Evolutionary conservation across 768 basidiomycete genomes (phyloP), one percentile per base, ranked within the genome.

Genomic region (Naganishia vaughanmartiniae): DNA sequence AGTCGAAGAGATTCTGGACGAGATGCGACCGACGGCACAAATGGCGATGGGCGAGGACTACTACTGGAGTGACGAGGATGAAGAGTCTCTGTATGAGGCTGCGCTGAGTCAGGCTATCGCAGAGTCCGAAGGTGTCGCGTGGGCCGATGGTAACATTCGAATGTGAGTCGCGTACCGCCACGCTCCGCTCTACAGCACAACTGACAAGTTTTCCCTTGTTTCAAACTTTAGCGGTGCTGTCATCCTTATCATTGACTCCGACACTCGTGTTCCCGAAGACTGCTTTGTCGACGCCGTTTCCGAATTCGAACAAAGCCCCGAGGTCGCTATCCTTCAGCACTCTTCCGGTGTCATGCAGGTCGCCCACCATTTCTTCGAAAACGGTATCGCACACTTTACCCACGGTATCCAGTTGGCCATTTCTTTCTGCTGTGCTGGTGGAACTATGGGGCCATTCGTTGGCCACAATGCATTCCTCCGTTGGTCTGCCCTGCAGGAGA

Each of bases 201-300:
- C 14, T 42, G 7, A 15, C 15, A 42, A n/a, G 14, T 42, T 15
- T 42, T 15, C 42, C 15, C 17, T 9, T 2, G 17, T 42, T 15
- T 42, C 10, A 15, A 7, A 2, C 2, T 42, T 42, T 15, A 72
- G 80, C 33, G 77, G 75, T 36, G 70, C 67, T 39, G 21, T 69
- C 5, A 48, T 46, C 12, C 26, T 51, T 28, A 42, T 30, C 4
- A 31, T 65, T 28, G 24, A 58, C 21, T 58, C 57, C 33, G 57
- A 58, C 34, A 58, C 57, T 12, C 31, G 57, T 21, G 57, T 58
- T 17, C 57, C 57, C 1, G 34, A 28, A n/a, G 93, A 94, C 78
- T 94, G 91, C 78, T 88, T 95, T 79, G 85, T 91, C 68, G 92
- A 93, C 82, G 92, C 92, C 0, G 92, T 91, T 7, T 87, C 90